phyloP scores from a whole-genome alignment of 2,329 filamentous ascomycete genomes.

The Fonsecaea multimorphosa region DNA sequence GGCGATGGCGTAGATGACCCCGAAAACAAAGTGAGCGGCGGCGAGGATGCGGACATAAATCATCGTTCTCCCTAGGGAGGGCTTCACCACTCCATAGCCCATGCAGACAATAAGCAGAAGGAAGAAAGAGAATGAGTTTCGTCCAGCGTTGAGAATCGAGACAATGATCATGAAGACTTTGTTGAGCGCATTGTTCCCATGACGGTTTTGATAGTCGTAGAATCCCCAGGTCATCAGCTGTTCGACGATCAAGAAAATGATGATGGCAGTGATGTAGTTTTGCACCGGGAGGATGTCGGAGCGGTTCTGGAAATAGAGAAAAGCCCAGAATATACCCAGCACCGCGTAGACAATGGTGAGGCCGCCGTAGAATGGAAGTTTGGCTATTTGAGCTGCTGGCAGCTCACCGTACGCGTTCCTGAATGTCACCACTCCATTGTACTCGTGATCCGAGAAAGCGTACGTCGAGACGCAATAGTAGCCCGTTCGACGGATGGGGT shows the following conservation, averaged over 20 bases:
- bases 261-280: constrained; percentile 97
- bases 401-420: constrained; percentile 96
- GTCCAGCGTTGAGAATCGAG: constrained; percentile 87
- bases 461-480: constrained; percentile 93
- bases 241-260: constrained; percentile 91
- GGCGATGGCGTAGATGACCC: constrained; percentile 82
- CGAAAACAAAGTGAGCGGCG: constrained; percentile 91
- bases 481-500: constrained; percentile 84
- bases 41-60: constrained; percentile 89
- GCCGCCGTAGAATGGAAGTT: constrained; percentile 94
- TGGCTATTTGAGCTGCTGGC: constrained; percentile 92
- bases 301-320: constrained; percentile 92
- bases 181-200: constrained; percentile 80
- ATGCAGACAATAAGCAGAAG: constrained; percentile 97
- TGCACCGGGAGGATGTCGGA: constrained; percentile 95
- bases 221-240: constrained; percentile 99
- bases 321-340: constrained; percentile 85
- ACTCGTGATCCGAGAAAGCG: constrained; percentile 70
- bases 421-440: constrained; percentile 84
- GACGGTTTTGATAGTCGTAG: constrained; percentile 93
- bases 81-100: constrained; percentile 98
- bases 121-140: constrained; percentile 99
- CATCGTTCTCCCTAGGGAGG: constrained; percentile 90
- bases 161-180: constrained; percentile 89
- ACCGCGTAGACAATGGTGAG: constrained; percentile 93